phyloP scores from a whole-genome alignment of 2,329 filamentous ascomycete species.

The Xylariaceae sp. region DNA sequence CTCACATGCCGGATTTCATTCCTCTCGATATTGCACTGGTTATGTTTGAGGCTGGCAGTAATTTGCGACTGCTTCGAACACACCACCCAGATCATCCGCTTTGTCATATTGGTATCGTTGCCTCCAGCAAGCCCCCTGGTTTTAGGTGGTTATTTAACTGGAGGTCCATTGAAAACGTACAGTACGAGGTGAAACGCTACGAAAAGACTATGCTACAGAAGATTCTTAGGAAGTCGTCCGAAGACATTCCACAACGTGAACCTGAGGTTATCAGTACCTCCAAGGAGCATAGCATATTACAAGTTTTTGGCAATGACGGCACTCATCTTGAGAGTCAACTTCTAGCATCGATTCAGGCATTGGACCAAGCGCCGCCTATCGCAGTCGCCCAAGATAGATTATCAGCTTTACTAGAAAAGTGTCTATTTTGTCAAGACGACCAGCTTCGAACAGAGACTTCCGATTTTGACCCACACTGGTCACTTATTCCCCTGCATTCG shows the following conservation, averaged over 20 bases:
- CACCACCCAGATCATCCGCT: constrained; percentile 77
- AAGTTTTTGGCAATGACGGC: constrained; percentile 58
- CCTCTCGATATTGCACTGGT: constrained; percentile 70
- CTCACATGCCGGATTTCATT: constrained; percentile 75
- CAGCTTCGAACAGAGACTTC: constrained; percentile 25
- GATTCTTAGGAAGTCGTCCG: constrained; percentile 15
- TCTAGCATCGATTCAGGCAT: constrained; percentile 56
- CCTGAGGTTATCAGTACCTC: not conserved
- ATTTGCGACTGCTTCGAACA: constrained; percentile 72
- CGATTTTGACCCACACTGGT: constrained; percentile 61
- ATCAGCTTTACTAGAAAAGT: constrained; percentile 48
- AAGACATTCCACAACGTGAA: not conserved
- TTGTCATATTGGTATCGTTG: constrained; percentile 57
- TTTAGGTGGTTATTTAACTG: constrained; percentile 76
- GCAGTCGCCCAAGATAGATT: constrained; percentile 45
- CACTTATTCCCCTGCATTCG: constrained; percentile 71
- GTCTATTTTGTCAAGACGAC: constrained; percentile 44
- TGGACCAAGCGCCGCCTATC: constrained; percentile 46
- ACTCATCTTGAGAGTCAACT: constrained; percentile 56
- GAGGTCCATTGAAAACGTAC: constrained; percentile 70
- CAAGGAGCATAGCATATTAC: constrained; percentile 39
- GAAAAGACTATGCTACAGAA: constrained; percentile 49
- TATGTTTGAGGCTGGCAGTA: constrained; percentile 82
- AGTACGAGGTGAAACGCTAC: constrained; percentile 63
- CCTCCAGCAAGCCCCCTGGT: constrained; percentile 57